These are phyloP conservation scores for Calonectria fujianensis DNA, from an alignment of 2,329 filamentous ascomycete genomes.

Conservation along the genomic window DNA sequence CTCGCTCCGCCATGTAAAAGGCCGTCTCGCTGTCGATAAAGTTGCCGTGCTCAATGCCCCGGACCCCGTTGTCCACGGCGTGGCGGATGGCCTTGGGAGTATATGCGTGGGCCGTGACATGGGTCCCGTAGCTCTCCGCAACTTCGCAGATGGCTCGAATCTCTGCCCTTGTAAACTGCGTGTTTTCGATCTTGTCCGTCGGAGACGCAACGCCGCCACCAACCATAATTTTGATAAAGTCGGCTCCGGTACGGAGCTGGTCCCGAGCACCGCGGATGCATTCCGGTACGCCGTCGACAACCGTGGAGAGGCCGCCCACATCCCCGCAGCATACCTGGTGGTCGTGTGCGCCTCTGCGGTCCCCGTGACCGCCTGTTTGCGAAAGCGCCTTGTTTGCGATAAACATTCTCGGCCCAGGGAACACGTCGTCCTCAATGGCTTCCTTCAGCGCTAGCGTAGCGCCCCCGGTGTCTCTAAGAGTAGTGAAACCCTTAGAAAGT, in stretches of 20 bases:
- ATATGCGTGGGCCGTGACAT: slow-evolving; percentile 75
- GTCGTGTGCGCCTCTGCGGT: slow-evolving; percentile 65
- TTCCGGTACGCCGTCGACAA: slow-evolving; percentile 72
- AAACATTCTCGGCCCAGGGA: slow-evolving; percentile 74
- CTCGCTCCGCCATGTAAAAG: slow-evolving; percentile 68
- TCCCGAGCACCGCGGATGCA: slow-evolving; percentile 72
- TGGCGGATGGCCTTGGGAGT: slow-evolving; percentile 72
- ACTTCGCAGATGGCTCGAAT: slow-evolving; percentile 72
- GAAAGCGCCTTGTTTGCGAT: slow-evolving; percentile 72
- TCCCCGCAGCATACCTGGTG: slow-evolving; percentile 62
- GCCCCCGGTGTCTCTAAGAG: slow-evolving; percentile 75
- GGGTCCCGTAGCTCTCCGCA: slow-evolving; percentile 68
- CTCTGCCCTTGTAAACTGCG: slow-evolving; percentile 74
- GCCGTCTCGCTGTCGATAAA: slow-evolving; percentile 65
- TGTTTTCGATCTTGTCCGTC: slow-evolving; percentile 70
- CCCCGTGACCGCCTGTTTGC: slow-evolving; percentile 76
- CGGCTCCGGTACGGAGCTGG: slow-evolving; percentile 72
- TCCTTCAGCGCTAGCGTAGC: slow-evolving; percentile 73
- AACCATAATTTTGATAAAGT: slow-evolving; percentile 78
- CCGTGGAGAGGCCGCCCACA: slow-evolving; percentile 60
- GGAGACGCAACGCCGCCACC: slow-evolving; percentile 73
- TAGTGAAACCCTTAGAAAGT: slow-evolving; percentile 75
- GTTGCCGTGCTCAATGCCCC: slow-evolving; percentile 70
- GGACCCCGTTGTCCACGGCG: slow-evolving; percentile 72
- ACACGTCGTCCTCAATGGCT: slow-evolving; percentile 73